These are phyloP conservation scores for Pseudogymnoascus pannorum DNA, from an alignment of 2,329 filamentous ascomycete genomes.

Conservation along the genomic window DNA sequence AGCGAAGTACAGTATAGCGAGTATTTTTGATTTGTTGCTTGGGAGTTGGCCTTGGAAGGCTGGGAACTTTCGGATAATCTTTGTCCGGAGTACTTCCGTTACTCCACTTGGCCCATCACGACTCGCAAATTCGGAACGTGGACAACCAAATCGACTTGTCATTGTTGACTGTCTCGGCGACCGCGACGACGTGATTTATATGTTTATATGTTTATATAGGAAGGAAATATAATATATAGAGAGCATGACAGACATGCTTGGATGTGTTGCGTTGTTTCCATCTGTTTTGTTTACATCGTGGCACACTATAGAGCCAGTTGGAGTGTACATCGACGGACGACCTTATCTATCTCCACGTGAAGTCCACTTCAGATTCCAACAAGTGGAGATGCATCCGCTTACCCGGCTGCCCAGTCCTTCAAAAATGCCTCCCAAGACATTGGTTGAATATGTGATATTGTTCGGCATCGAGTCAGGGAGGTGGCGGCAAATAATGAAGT, in stretches of 20 bases:
- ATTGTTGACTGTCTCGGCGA: constrained; percentile 6
- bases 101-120: constrained; percentile 2
- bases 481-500: background rate
- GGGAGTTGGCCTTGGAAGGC: background rate
- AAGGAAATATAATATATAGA: background rate
- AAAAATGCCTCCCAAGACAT: background rate
- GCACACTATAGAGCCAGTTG: background rate
- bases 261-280: background rate
- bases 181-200: background rate
- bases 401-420: background rate
- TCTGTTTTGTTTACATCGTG: background rate
- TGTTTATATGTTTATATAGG: background rate
- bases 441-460: background rate
- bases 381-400: constrained; percentile 7
- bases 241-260: background rate
- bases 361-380: background rate
- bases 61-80: background rate
- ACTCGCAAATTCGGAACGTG: constrained; percentile 6
- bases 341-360: background rate
- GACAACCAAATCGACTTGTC: background rate
- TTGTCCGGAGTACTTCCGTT: background rate
- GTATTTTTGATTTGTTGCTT: background rate
- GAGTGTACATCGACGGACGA: too few relatives aligned
- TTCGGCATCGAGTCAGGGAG: background rate
- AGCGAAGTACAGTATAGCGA: too few relatives aligned